Evolutionary conservation across 257 asterid species (phyloP).

Genomic region (Fraxinus pennsylvanica): DNA sequence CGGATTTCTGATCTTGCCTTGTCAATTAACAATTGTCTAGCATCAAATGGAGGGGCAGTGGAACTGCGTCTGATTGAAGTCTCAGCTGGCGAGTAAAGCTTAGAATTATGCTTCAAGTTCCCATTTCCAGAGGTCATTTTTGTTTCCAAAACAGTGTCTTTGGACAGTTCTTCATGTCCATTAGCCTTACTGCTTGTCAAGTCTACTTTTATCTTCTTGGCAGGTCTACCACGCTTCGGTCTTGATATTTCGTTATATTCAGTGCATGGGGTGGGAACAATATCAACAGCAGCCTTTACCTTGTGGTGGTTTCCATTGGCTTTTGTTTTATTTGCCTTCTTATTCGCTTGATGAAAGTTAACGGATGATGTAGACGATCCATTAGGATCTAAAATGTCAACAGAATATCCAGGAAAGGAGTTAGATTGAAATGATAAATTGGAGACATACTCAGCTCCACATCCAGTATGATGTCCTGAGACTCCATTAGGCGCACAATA

Average conservation of each 20-base stretch:
- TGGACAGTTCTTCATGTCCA: constrained; percentile 41
- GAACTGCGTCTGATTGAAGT: constrained; percentile 47
- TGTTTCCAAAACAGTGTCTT: constrained; percentile 37
- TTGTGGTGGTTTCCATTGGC: constrained; percentile 44
- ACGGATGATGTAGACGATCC: constrained; percentile 58
- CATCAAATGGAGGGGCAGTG: constrained; percentile 62
- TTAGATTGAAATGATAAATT: constrained; percentile 71
- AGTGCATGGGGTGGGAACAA: constrained; percentile 39
- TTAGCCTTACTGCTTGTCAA: constrained; percentile 33
- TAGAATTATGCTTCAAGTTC: constrained; percentile 38
- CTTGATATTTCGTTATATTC: constrained; percentile 40
- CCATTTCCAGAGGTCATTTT: constrained; percentile 47
- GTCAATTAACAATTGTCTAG: constrained; percentile 65
- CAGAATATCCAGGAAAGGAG: constrained; percentile 49
- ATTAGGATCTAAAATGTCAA: constrained; percentile 53
- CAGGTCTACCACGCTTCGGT: constrained; percentile 73
- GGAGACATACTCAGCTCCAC: constrained; percentile 60
- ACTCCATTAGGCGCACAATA: constrained; percentile 56
- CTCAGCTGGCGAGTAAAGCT: constrained; percentile 49
- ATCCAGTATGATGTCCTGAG: constrained; percentile 59
- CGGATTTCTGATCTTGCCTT: constrained; percentile 67
- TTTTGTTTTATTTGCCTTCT: constrained; percentile 48
- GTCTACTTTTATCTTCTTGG: constrained; percentile 76
- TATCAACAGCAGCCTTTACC: constrained; percentile 40
- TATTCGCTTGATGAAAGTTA: constrained; percentile 48